Conservation (phyloP, 1,284 basidiomycete genomes). For the Austroboletus olivaceoglutinosus region DNA sequence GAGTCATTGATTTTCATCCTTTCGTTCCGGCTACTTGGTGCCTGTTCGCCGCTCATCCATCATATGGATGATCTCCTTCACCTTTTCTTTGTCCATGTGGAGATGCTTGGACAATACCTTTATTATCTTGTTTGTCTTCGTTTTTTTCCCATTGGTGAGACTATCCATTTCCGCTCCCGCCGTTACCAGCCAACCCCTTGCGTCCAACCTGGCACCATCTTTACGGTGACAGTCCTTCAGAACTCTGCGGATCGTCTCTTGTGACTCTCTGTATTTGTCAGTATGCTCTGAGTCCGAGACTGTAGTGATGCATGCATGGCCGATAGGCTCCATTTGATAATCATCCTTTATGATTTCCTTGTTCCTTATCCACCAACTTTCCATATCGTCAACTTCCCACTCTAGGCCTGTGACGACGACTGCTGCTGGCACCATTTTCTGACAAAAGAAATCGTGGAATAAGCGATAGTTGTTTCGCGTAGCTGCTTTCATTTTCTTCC, state of each 20-base stretch:
- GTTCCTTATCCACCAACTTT: constrained; percentile 6
- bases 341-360: neutral
- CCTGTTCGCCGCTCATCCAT: neutral
- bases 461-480: neutral
- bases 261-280: constrained; percentile 1
- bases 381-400: neutral
- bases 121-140: neutral
- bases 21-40: too few species aligned
- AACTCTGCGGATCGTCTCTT: constrained; percentile 1
- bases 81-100: neutral
- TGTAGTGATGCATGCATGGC: constrained; percentile 3
- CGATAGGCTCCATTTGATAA: neutral
- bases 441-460: constrained; percentile 3
- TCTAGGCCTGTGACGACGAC: constrained; percentile 6
- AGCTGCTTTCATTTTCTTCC: neutral
- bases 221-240: neutral
- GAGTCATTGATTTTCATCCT: too few species aligned
- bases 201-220: neutral
- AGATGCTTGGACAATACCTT: neutral
- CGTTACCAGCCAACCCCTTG: neutral
- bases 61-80: neutral
- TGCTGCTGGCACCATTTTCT: neutral
- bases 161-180: neutral
- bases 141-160: neutral
- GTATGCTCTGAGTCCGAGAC: neutral